Evolutionary conservation across 1,139 yeast species (phyloP), one percentile per base, ranked within the genome.

Genomic region (Yamadazyma mexicana): DNA sequence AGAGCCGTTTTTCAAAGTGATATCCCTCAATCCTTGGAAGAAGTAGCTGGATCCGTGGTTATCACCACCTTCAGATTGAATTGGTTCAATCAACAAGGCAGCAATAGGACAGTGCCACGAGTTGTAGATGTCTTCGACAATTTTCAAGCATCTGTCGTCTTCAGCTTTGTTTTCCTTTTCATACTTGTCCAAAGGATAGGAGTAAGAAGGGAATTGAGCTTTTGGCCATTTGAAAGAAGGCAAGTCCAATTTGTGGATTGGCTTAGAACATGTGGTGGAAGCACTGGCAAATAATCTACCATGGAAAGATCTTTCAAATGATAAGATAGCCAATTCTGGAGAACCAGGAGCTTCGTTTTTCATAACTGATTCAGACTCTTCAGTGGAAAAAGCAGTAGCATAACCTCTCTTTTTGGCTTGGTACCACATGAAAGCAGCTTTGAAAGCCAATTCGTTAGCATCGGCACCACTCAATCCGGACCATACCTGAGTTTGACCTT

Each of bases 221-320:
- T 82, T 83, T 57, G 95, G 95, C 95, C 95, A 85, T 52, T 83
- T 77, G 69, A 85, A 85, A 12, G 89, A 77, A 44, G 95, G 95
- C 61, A 85, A 78, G 58, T 85, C 95, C 62, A 85, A 75, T 69
- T 85, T 85, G 71, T 86, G 94, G 51, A 85, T 75, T 48, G 94
- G 89, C 70, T 84, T 86, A 39, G 92, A 83, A 60, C 89, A 73
- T 22, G 95, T 85, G 48, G 85, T 77, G 17, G 91, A 80, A 31
- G 83, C 83, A 34, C 89, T 75, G 16, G 92, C 95, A 66, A 85
- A 83, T 47, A 84, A 69, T 62, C 95, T 77, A 44, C 95, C 95
- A 60, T 85, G 95, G 83, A 85, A 85, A 23, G 87, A 84, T 45
- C 79, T 69, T 56, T 79, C 78, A 61, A 85, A 85, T 4, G 92